These are phyloP conservation scores for Coemansia sp. DNA, from an alignment of 192 early-diverging fungal genomes.

Conservation along the genomic window DNA sequence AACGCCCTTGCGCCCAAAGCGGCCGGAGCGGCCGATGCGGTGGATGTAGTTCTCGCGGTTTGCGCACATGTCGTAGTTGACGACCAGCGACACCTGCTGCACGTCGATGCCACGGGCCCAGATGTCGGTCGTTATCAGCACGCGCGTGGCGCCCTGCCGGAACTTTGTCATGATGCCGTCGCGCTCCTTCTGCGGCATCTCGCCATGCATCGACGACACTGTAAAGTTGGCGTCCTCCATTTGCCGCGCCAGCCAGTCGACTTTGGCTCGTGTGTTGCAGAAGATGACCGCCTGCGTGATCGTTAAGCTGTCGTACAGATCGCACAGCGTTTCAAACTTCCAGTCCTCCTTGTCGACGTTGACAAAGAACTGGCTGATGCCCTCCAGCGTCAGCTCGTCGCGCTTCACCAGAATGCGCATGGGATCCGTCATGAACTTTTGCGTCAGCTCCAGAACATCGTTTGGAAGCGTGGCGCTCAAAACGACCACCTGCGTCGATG, in stretches of 20 bases:
- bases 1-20: constrained; percentile 99
- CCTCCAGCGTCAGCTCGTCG: constrained; percentile 98
- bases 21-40: constrained; percentile 95
- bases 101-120: constrained; percentile 99
- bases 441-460: constrained; percentile 95
- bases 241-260: constrained; percentile 96
- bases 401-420: constrained; percentile 96
- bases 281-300: constrained; percentile 99
- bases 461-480: constrained; percentile 91
- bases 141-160: constrained; percentile 89
- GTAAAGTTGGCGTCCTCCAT: constrained; percentile 98
- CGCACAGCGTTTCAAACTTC: constrained; percentile 98
- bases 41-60: constrained; percentile 99
- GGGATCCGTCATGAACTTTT: constrained; percentile 97
- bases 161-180: constrained; percentile 98
- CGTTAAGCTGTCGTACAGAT: constrained; percentile 95
- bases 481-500: constrained; percentile 89
- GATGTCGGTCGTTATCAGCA: constrained; percentile 97
- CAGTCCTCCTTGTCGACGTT: constrained; percentile 97
- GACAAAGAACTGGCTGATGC: constrained; percentile 99
- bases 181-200: constrained; percentile 98
- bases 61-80: constrained; percentile 95
- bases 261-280: constrained; percentile 95
- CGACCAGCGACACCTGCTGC: constrained; percentile 97
- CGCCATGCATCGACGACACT: constrained; percentile 98